Conservation (phyloP, 2,329 filamentous ascomycete species). For the Aaosphaeria arxii region DNA sequence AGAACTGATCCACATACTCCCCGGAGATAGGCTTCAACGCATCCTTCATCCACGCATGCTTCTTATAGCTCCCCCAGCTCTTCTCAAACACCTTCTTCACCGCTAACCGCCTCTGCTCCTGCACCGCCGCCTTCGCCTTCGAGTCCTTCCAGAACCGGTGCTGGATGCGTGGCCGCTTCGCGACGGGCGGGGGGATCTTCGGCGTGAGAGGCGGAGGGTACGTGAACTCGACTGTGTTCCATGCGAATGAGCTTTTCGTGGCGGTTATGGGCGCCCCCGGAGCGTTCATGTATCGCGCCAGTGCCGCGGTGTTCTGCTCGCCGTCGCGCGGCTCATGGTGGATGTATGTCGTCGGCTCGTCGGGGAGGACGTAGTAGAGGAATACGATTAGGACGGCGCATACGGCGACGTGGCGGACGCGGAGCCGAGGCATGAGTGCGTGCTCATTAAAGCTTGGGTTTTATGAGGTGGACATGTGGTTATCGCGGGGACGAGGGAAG, state of each 20-base stretch:
- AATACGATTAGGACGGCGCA: constrained; percentile 23
- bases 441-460: no score
- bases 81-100: constrained; percentile 32
- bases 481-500: no score
- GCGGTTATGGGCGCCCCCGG: constrained; percentile 19
- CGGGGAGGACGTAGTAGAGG: constrained; percentile 22
- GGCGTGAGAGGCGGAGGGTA: constrained; percentile 26
- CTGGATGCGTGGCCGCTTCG: constrained; percentile 33
- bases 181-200: constrained; percentile 21
- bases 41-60: constrained; percentile 62
- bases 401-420: constrained; percentile 22
- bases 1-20: constrained; percentile 55
- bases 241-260: constrained; percentile 27
- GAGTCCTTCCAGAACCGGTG: constrained; percentile 20
- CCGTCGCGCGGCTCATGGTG: constrained; percentile 2
- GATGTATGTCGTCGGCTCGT: constrained; percentile 9
- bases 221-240: constrained; percentile 25
- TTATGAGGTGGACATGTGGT: no score
- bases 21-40: constrained; percentile 60
- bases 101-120: constrained; percentile 20
- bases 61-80: constrained; percentile 58
- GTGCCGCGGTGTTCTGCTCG: constrained; percentile 14
- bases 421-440: constrained; percentile 23
- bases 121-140: constrained; percentile 13
- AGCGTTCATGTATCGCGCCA: constrained; percentile 32